These are phyloP conservation scores for Claviceps quebecensis DNA, from an alignment of 2,329 filamentous ascomycete species.

Conservation along the genomic window DNA sequence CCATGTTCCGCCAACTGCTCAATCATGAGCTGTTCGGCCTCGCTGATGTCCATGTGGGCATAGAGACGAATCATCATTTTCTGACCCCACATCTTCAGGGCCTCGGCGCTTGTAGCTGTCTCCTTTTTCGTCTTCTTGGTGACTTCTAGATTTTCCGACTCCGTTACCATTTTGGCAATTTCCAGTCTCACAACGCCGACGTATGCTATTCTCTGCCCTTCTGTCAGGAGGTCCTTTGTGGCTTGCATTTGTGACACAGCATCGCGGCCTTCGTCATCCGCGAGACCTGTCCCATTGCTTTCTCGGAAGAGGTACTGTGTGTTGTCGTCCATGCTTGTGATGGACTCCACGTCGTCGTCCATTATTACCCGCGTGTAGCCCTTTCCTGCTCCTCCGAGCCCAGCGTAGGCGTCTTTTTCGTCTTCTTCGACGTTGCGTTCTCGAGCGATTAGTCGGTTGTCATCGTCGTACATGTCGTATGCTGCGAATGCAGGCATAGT, in stretches of 20 bases:
- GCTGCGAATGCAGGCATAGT: conserved; percentile 86
- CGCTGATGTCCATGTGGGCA: conserved; percentile 88
- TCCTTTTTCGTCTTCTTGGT: conserved; percentile 60
- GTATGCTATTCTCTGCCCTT: conserved; percentile 91
- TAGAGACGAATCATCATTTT: conserved; percentile 97
- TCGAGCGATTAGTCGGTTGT: conserved; percentile 72
- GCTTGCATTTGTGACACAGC: conserved; percentile 83
- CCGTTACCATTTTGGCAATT: conserved; percentile 62
- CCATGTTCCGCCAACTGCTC: conserved; percentile 91
- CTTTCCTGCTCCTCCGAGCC: conserved; percentile 78
- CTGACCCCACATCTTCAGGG: conserved; percentile 89
- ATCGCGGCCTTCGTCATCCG: conserved; percentile 64
- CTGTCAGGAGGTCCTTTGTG: conserved; percentile 87
- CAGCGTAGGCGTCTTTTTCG: conserved; percentile 53
- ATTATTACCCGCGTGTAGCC: conserved; percentile 92
- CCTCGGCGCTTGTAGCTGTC: conserved; percentile 54
- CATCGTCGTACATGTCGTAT: conserved; percentile 92
- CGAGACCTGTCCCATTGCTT: conserved; percentile 39
- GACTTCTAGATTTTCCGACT: conserved; percentile 46
- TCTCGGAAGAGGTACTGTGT: conserved; percentile 91
- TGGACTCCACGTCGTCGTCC: conserved; percentile 87
- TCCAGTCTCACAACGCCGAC: conserved; percentile 78
- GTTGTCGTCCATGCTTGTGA: conserved; percentile 93
- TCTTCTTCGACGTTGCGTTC: conserved; percentile 63
- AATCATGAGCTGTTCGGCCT: conserved; percentile 93